These are phyloP conservation scores for Globisporangium apiculatum DNA, from an alignment of 352 stramenopile species.

Conservation along the genomic window DNA sequence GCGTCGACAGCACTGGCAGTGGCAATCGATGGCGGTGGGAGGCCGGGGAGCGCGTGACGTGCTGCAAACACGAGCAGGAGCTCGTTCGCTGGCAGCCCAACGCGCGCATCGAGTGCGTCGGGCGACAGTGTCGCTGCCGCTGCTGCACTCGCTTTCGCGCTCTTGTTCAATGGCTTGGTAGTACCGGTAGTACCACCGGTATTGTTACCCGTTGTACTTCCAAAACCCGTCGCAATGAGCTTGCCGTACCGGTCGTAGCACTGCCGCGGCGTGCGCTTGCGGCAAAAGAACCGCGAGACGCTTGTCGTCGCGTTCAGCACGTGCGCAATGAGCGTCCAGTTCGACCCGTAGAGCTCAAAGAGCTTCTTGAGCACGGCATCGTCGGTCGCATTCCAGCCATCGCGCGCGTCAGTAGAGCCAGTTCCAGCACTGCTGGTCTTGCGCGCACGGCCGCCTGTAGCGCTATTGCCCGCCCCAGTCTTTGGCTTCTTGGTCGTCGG, in stretches of 20 bases:
- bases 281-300: constrained; percentile 65
- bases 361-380: constrained; percentile 80
- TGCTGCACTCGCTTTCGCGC: constrained; percentile 28
- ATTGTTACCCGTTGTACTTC: too few relatives aligned
- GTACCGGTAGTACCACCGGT: not conserved
- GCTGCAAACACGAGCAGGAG: constrained; percentile 48
- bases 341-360: constrained; percentile 80
- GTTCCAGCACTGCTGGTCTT: constrained; percentile 25
- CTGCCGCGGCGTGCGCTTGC: constrained; percentile 72
- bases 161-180: not conserved
- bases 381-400: constrained; percentile 64
- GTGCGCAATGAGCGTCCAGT: constrained; percentile 85
- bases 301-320: constrained; percentile 71
- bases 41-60: constrained; percentile 42
- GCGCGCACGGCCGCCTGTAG: constrained; percentile 14
- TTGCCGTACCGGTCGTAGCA: constrained; percentile 84
- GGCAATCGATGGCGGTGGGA: constrained; percentile 58
- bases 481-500: constrained; percentile 57
- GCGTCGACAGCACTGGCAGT: constrained; percentile 46
- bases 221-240: constrained; percentile 56
- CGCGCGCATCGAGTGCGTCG: constrained; percentile 44
- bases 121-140: constrained; percentile 9
- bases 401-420: constrained; percentile 10
- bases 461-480: constrained; percentile 9
- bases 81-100: constrained; percentile 48